phyloP scores from a whole-genome alignment of 2,329 filamentous ascomycete genomes.

The Rosellinia necatrix region DNA sequence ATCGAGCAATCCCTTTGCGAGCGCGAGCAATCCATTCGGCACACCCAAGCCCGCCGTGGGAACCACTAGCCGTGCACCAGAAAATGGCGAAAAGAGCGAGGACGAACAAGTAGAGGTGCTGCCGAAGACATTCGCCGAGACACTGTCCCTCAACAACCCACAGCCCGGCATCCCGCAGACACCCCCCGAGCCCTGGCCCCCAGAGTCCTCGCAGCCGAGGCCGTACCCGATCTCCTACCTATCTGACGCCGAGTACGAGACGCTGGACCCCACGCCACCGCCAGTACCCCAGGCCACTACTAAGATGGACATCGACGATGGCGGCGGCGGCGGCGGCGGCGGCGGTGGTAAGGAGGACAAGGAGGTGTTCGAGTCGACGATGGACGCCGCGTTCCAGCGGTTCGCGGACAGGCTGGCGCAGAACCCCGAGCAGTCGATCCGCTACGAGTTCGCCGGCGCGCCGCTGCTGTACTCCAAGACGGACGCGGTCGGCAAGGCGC shows the following conservation, averaged over 20 bases:
- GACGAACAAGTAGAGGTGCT: conserved; percentile 44
- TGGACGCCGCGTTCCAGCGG: conserved; percentile 74
- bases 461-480: conserved; percentile 81
- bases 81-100: conserved; percentile 29
- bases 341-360: conserved; percentile 63
- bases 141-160: conserved; percentile 72
- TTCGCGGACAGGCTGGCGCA: conserved; percentile 79
- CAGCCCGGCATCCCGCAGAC: conserved; percentile 43
- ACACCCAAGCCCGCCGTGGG: conserved; percentile 21
- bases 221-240: conserved; percentile 80
- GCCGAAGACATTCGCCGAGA: conserved; percentile 70
- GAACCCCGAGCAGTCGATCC: conserved; percentile 81
- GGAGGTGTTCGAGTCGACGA: conserved; percentile 72
- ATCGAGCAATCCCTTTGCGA: conserved; percentile 64
- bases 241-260: conserved; percentile 89
- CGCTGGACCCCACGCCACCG: conserved; percentile 66
- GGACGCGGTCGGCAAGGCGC: conserved; percentile 72
- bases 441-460: conserved; percentile 75
- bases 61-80: conserved; percentile 18
- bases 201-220: conserved; percentile 63
- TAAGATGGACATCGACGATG: conserved; percentile 53
- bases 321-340: conserved; percentile 33
- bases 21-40: conserved; percentile 55
- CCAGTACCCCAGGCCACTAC: conserved; percentile 56
- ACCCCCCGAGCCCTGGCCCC: conserved; percentile 76